Evolutionary conservation across 768 basidiomycete genomes (phyloP), one percentile per base, ranked within the genome.

Genomic region (Trametes cubensis): DNA sequence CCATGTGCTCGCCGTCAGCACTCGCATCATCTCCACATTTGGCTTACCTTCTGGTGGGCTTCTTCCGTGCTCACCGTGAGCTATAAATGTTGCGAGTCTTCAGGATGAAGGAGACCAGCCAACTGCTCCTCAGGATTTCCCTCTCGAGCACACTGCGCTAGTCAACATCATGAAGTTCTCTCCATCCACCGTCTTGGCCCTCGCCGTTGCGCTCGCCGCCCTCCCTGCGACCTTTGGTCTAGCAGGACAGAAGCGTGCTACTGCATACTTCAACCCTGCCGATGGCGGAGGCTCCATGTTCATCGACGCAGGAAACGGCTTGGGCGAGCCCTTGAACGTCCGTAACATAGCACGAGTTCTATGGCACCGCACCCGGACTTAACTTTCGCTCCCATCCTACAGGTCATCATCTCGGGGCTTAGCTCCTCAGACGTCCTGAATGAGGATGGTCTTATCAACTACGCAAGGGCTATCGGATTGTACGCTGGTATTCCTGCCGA

Each of bases 351-450:
- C 2, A 17, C 6, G 18, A 26, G 38, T 62, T 49, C 25, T 13
- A 20, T 30, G 28, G 14, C 8, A 3, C 21, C 47, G 21, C 40
- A 18, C 21, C 41, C 40, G 53, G 54, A 39, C 15, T 52, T 50
- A 48, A 21, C 38, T 13, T 26, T 18, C 13, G 14, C 10, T 11
- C 15, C 15, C 11, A 20, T 17, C 48, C 41, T 3, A 45, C 40
- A 82, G 81, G 79, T 89, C 48, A 88, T 90, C 64, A 80, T 90
- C 58, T 90, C 88, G 3, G 86, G 82, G 0, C 66, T 79, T 44
- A 89, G 87, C 67, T 86, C 85, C 11, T 73, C 83, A 0, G 75
- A 23, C 0, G 84, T 89, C 18, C 79, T 88, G 52, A 85, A 82
- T 0, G 78, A 85, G 58, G 64, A 72, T 26, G 87, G 87, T 0